Base-by-base conservation (phyloP, 2,329 filamentous ascomycete species). In the Colletotrichum chlorophyti region DNA sequence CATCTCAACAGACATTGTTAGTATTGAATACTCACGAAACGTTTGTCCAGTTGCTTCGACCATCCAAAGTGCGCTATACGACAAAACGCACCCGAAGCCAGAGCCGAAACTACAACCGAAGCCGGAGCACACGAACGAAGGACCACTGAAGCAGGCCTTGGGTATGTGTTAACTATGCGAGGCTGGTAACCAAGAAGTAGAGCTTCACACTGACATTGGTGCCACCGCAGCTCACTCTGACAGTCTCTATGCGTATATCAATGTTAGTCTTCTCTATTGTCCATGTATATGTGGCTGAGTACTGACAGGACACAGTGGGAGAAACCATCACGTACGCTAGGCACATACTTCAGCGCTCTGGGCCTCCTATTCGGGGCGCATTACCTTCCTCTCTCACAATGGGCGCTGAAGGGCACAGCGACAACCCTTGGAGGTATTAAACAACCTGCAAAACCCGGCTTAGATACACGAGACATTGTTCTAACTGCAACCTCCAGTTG, bases 201-300 rank as follows among this genome's bases (percentile, higher is more conserved):
- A 2, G 8, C 10, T 6, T 27, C n/a, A n/a, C n/a, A 15, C 27
- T 52, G 4, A 52, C 7, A 24, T 4, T 17, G 5, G 1, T 4
- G 3, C 5, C 29, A 5, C 2, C 11, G 5, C 23, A 58, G 54
- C 51, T 26, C 49, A 48, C 10, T 37, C 41, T 24, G 55, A 59
- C n/a, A 54, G 55, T 17, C 31, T 59, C 41, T 59, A 59, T 37
- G 43, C 42, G 9, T 54, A 59, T 11, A 46, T 59, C 49, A 59
- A 35, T 24, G 55, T 48, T 19, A 37, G 37, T 34, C 5, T 12
- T 3, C 4, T 5, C 8, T 3, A 6, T 1, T 14, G n/a, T 10
- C 9, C 7, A 1, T 17, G 6, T 8, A 6, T 9, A n/a, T n/a
- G n/a, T n/a, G n/a, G n/a, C n/a, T 5, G 8, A 19, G 14, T 24